Base-by-base conservation (phyloP, 352 stramenopile genomes). In the Phytophthora macrochlamydospora region DNA sequence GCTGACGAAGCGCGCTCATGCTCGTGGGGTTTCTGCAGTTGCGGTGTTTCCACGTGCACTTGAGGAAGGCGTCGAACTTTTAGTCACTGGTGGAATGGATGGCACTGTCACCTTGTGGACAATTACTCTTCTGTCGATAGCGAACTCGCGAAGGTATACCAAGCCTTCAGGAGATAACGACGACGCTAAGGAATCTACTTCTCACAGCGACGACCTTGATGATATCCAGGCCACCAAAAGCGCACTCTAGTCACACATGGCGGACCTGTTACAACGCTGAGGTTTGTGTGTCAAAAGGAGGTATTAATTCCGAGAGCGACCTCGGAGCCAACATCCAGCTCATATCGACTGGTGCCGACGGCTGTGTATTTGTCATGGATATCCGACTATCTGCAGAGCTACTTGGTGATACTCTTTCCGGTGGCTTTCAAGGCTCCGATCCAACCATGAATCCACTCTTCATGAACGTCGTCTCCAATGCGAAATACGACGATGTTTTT, bases 221-320 rank as follows among this genome's bases (percentile, higher is more conserved):
- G 85, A 93, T 14, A 75, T 92, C 24, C 71, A 81, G 51, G 72
- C 79, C 7, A 73, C 69, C 45, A 94, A 92, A 92, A 91, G 72
- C 87, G 90, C 31, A 89, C 74, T 1, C 52, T 92, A 8, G 62
- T 81, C 12, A 65, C 75, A 5, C 87, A 94, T 43, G 53, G 71
- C 0, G 85, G 85, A 0, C 67, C 80, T 0, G 76, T 94, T 29
- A 92, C 81, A 18, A 81, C 79, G 0, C 54, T 93, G 37, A 51
- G 62, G 6, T 93, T 94, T 54, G 46, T 92, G 3, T 49, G 62
- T 7, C 59, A 45, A n/a, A 56, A 51, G 55, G 53, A 28, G 53
- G 59, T 14, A 24, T 9, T 4, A 31, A 42, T 7, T 59, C 55
- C 2, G 59, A 65, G 14, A 52, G 18, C 32, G 56, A 58, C 14